Base-by-base conservation (phyloP, 371 early-diverging fungal species). In the Zancudomyces culisetae region DNA sequence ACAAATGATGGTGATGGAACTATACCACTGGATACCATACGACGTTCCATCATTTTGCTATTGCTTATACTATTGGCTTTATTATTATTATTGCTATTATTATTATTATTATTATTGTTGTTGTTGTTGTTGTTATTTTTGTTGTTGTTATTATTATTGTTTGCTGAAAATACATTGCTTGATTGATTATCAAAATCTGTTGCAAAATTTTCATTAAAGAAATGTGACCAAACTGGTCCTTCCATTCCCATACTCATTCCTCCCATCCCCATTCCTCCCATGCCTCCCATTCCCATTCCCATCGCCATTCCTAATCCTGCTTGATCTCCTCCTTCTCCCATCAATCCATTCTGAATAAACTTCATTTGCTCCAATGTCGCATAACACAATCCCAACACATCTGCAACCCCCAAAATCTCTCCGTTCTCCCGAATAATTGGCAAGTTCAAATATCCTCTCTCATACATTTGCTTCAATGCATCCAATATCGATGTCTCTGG, bases 391-490 rank as follows among this genome's bases (percentile, higher is more conserved):
- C 81, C 81, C 59, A 91, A 67, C 4, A 96, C 91, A 66, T 96
- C 93, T 1, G 93, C 87, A 55, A 93, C 71, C 28, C 96, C 94
- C 21, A 85, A 66, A 42, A 85, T 70, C 52, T 76, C 77, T 52
- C 70, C 71, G 26, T 70, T 74, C 4, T 73, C 78, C 29, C 88
- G 87, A 26, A 92, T 78, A 6, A 96, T 90, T 0, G 97, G 97
- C 47, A 96, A 71, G 63, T 96, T 94, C 45, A 94, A 74, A 64
- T 87, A 96, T 55, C 90, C 87, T 2, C 90, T 87, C 60, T 86
- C 94, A 67, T 97, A 81, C 83, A 97, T 86, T 65, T 86, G 89
- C 64, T 87, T 87, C 55, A 97, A 74, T 2, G 92, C 97, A 29
- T 93, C 93, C 53, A 94, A 64, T 54, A 95, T 85, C 48, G 87